phyloP scores from a whole-genome alignment of 1,139 yeast genomes.

The Hansenula lynferdii region DNA sequence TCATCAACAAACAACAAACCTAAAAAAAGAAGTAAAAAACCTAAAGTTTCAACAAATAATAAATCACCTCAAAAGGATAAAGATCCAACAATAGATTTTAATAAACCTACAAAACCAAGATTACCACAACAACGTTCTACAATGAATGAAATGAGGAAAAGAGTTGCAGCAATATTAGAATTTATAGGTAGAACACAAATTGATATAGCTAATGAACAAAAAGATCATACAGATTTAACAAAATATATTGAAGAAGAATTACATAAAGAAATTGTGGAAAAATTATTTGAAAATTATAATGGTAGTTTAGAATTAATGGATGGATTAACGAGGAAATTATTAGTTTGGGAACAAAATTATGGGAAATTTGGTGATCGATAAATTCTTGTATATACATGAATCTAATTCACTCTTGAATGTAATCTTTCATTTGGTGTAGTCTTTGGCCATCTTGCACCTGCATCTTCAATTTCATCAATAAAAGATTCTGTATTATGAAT shows the following conservation, averaged over 20 bases:
- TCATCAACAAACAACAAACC: conserved; percentile 8
- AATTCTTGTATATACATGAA: no score
- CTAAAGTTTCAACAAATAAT: conserved; percentile 5
- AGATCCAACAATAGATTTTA: conserved; percentile 33
- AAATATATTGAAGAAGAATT: conserved; percentile 38
- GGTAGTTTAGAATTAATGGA: conserved; percentile 66
- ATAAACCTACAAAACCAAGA: conserved; percentile 77
- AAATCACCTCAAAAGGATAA: conserved; percentile 21
- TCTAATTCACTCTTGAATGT: conserved; percentile 13
- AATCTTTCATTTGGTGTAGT: conserved; percentile 15
- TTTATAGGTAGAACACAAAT: conserved; percentile 82
- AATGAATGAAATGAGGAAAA: conserved; percentile 74
- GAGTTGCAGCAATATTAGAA: conserved; percentile 88
- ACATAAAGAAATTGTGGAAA: conserved; percentile 28
- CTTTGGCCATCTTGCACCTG: conserved; percentile 24
- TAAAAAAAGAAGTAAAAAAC: conserved; percentile 12
- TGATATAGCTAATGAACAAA: conserved; percentile 71
- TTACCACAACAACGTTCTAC: conserved; percentile 72
- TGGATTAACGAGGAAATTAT: conserved; percentile 57
- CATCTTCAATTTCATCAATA: conserved; percentile 32
- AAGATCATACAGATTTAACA: conserved; percentile 45
- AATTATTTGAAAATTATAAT: conserved; percentile 43
- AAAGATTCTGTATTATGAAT: conserved; percentile 58
- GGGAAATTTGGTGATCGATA: conserved; percentile 21
- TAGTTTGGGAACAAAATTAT: conserved; percentile 74